Base-by-base conservation (phyloP, 176 grass and related monocot species). In the Metroxylon sagu region DNA sequence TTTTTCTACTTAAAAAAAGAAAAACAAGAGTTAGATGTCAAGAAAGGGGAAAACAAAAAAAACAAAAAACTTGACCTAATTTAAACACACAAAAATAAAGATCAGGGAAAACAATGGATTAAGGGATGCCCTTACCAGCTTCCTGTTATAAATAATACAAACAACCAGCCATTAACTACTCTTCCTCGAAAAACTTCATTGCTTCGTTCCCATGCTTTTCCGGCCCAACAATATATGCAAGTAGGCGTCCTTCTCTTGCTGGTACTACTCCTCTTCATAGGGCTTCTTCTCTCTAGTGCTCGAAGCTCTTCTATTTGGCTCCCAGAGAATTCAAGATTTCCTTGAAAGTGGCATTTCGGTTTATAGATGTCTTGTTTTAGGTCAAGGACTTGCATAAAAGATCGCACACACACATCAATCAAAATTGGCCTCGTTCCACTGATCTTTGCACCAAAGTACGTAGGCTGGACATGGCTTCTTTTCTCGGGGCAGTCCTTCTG, bases 161-260 rank as follows among this genome's bases (percentile, higher is more conserved):
- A 1, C 21, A 23, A 23, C 21, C 21, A 23, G 0, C 21, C 21
- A 23, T 23, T 23, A 23, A 1, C 58, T 91, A 81, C 61, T 97
- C 87, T 48, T 85, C 92, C 71, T 97, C 84, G 2, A 88, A 72
- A 59, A 97, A 87, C 83, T 82, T 97, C 87, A 91, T 87, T 7
- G 87, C 92, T 66, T 90, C 84, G 1, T 71, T 83, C 83, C 91
- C 81, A n/a, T 84, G 84, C 56, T 85, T 90, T 74, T 91, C 83
- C 69, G 85, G 74, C 4, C 81, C 87, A 18, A 85, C 80, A 48
- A 23, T 23, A 97, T 77, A 70, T 91, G 78, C 58, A 91, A 69
- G 68, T 97, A 97, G 8, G 69, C 92, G 30, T 88, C 87, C 70
- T 88, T 88, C 61, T 91, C 92, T 74, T 67, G 60, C 12, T 67